Percentiles rank a stretch among this genome's conserved stretches.
Conservation (phyloP, 2,329 filamentous ascomycete genomes). For the Aureobasidium sp. region DNA sequence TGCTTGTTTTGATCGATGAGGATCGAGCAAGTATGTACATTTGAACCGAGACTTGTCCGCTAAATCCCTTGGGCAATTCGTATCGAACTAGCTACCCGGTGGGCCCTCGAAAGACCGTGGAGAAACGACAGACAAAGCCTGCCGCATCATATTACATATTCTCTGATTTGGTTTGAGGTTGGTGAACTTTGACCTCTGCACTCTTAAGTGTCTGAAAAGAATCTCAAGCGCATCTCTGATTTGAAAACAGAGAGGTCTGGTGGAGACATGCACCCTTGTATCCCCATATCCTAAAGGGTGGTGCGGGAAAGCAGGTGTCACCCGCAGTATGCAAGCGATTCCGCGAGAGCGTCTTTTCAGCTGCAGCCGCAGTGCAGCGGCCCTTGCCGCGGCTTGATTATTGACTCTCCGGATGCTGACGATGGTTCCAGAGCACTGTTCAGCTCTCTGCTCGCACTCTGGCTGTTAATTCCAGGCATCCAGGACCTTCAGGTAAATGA, state of each 20-base stretch:
- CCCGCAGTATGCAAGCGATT: constrained; percentile 6
- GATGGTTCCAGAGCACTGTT: constrained; percentile 1
- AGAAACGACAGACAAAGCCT: background rate
- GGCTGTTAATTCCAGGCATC: background rate
- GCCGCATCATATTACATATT: background rate
- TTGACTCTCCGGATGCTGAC: background rate
- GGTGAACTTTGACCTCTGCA: no score
- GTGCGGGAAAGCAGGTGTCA: constrained; percentile 10
- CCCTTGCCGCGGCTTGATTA: background rate
- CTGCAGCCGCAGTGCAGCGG: background rate
- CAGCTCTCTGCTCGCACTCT: no score
- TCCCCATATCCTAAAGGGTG: no score
- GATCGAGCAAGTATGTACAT: no score
- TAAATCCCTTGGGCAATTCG: no score
- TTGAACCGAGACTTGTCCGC: no score
- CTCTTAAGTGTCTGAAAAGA: no score
- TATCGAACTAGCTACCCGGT: background rate
- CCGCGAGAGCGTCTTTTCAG: background rate
- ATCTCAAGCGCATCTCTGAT: background rate
- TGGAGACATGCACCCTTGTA: no score
- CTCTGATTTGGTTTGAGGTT: no score
- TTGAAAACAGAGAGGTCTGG: no score
- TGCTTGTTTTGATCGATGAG: no score
- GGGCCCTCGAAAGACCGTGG: background rate
- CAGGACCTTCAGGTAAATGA: background rate